These are phyloP conservation scores for Discostella stelligera DNA, from an alignment of 352 stramenopile genomes.

Conservation along the genomic window DNA sequence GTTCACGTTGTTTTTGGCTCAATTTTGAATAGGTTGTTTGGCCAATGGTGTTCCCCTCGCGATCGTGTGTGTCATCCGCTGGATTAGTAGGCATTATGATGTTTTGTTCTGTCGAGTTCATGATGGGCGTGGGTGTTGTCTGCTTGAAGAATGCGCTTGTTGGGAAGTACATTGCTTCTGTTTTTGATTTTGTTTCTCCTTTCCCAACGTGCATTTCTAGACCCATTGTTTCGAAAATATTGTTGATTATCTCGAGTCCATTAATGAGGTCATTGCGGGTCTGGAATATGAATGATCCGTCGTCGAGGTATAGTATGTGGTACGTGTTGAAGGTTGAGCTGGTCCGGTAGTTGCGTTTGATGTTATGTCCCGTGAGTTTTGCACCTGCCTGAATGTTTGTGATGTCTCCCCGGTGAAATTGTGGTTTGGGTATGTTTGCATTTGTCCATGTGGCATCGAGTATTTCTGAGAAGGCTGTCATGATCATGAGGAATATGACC, in stretches of 20 bases:
- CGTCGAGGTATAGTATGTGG: conserved; percentile 8
- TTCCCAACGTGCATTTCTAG: conserved; percentile 35
- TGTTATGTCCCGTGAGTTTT: not conserved
- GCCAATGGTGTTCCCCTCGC: too few species aligned
- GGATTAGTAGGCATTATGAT: too few species aligned
- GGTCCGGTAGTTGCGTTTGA: not conserved
- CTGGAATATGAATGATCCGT: conserved; percentile 18
- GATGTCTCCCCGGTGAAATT: too few species aligned
- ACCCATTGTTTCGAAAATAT: conserved; percentile 16
- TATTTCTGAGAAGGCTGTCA: conserved; percentile 24
- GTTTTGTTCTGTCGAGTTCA: too few species aligned
- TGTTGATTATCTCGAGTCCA: conserved; percentile 19
- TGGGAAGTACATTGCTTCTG: conserved; percentile 18
- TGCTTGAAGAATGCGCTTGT: conserved; percentile 14
- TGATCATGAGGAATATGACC: conserved; percentile 7
- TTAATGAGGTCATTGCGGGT: conserved; percentile 7
- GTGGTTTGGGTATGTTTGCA: not conserved
- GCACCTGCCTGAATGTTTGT: not conserved
- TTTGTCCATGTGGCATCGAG: conserved; percentile 10
- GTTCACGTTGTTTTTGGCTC: too few species aligned
- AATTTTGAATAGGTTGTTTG: too few species aligned
- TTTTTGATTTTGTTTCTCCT: conserved; percentile 19
- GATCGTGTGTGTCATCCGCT: too few species aligned
- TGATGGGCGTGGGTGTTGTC: too few species aligned
- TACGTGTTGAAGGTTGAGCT: not conserved